Percentiles rank a stretch among this genome's conserved stretches.
These are phyloP conservation scores for Nigrograna mackinnonii DNA, from an alignment of 2,329 filamentous ascomycete species.

Conservation along the genomic window DNA sequence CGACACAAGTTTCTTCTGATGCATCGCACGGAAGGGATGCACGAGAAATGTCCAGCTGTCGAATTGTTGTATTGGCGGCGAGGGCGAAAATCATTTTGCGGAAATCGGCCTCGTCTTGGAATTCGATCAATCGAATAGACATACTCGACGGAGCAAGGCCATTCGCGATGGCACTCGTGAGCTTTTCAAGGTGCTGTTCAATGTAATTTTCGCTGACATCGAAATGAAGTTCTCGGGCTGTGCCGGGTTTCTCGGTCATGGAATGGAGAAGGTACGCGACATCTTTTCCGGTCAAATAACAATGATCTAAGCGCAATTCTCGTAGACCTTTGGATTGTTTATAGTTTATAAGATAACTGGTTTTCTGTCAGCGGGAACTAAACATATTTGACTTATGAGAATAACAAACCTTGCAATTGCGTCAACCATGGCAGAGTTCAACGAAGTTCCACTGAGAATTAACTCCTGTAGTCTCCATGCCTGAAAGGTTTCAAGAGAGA, in stretches of 20 bases:
- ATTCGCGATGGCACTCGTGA: conserved; percentile 55
- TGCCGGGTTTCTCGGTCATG: conserved; percentile 56
- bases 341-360: conserved; percentile 63
- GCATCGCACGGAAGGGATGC: conserved; percentile 72
- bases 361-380: not conserved
- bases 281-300: conserved; percentile 66
- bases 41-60: conserved; percentile 70
- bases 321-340: conserved; percentile 62
- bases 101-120: conserved; percentile 67
- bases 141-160: conserved; percentile 64
- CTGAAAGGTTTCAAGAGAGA: conserved; percentile 67
- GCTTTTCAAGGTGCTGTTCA: conserved; percentile 54
- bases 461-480: conserved; percentile 71
- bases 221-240: conserved; percentile 63
- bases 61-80: conserved; percentile 64
- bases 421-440: conserved; percentile 67
- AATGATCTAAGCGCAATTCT: conserved; percentile 68
- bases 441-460: conserved; percentile 63
- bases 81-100: conserved; percentile 65
- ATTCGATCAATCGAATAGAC: conserved; percentile 71
- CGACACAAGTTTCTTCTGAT: conserved; percentile 66
- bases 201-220: conserved; percentile 68
- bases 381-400: not conserved
- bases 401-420: conserved; percentile 56
- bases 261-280: conserved; percentile 68